These are phyloP conservation scores for Cryphonectria carpinicola DNA, from an alignment of 2,329 filamentous ascomycete species.

Conservation along the genomic window DNA sequence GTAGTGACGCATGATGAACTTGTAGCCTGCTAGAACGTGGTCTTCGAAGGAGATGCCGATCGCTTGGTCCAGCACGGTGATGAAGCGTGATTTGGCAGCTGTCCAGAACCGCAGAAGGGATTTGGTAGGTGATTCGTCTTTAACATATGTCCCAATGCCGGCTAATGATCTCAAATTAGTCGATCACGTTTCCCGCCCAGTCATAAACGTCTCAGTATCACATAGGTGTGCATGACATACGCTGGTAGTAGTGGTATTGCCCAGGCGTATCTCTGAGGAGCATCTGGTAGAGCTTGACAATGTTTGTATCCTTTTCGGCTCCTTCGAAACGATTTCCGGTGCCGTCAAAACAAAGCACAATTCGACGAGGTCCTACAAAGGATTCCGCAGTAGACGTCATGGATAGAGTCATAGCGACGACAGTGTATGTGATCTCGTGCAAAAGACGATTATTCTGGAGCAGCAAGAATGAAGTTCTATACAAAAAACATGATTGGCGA, in stretches of 20 bases:
- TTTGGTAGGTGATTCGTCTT: slow-evolving; percentile 47
- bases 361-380: neutral
- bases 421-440: neutral
- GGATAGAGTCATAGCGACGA: neutral
- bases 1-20: slow-evolving; percentile 60
- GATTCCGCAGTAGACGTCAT: neutral
- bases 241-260: slow-evolving; percentile 56
- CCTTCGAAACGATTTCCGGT: slow-evolving; percentile 52
- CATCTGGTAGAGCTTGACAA: slow-evolving; percentile 54
- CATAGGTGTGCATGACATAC: slow-evolving; percentile 31
- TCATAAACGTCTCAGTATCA: no score
- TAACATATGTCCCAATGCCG: slow-evolving; percentile 55
- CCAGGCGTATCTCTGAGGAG: slow-evolving; percentile 48
- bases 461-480: neutral
- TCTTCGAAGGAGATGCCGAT: slow-evolving; percentile 53
- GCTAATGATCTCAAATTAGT: slow-evolving; percentile 34
- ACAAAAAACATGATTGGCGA: neutral
- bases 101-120: slow-evolving; percentile 39
- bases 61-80: slow-evolving; percentile 44
- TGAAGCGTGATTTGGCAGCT: slow-evolving; percentile 36
- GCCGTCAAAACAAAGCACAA: slow-evolving; percentile 54
- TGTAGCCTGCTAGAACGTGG: slow-evolving; percentile 57
- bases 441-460: neutral
- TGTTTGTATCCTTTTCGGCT: slow-evolving; percentile 55
- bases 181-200: neutral